These are phyloP conservation scores for Trematosphaeria pertusa DNA, from an alignment of 2,329 filamentous ascomycete genomes.

Conservation along the genomic window DNA sequence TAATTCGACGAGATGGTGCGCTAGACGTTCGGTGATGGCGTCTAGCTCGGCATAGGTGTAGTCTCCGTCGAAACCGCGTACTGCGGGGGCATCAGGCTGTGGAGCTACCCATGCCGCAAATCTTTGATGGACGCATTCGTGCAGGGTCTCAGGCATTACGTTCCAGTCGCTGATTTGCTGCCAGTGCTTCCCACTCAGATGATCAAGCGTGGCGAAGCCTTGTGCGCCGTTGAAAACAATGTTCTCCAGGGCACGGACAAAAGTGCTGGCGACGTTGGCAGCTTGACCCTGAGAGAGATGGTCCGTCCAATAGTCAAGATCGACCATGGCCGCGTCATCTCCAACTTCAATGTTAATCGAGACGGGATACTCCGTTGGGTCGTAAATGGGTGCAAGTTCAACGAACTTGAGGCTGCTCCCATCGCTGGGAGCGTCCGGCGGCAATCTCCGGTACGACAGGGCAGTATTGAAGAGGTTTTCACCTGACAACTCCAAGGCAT, in stretches of 20 bases:
- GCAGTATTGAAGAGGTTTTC: slow-evolving; percentile 57
- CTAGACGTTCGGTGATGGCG: slow-evolving; percentile 30
- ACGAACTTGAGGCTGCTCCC: slow-evolving; percentile 45
- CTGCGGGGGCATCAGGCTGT: slow-evolving; percentile 37
- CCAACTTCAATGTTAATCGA: slow-evolving; percentile 58
- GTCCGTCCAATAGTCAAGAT: slow-evolving; percentile 45
- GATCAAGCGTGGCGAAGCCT: slow-evolving; percentile 43
- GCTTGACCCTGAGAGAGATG: slow-evolving; percentile 41
- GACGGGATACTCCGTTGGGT: slow-evolving; percentile 58
- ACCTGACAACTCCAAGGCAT: slow-evolving; percentile 44
- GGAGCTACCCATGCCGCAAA: slow-evolving; percentile 31
- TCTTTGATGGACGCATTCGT: slow-evolving; percentile 40
- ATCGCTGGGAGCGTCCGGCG: slow-evolving; percentile 31
- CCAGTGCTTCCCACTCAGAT: slow-evolving; percentile 47
- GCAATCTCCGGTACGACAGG: slow-evolving; percentile 55
- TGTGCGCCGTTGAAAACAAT: slow-evolving; percentile 47
- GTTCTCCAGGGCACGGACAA: slow-evolving; percentile 38
- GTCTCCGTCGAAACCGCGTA: slow-evolving; percentile 42
- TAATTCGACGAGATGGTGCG: slow-evolving; percentile 36
- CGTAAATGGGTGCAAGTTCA: slow-evolving; percentile 48
- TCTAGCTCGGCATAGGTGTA: slow-evolving; percentile 43
- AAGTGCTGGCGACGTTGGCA: slow-evolving; percentile 40
- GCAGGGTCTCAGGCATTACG: slow-evolving; percentile 36
- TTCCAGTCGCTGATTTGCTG: slow-evolving; percentile 41
- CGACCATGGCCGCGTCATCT: slow-evolving; percentile 42